Conservation (phyloP, 495 filamentous ascomycete genomes). For the Saxispiralis lemnorum region DNA sequence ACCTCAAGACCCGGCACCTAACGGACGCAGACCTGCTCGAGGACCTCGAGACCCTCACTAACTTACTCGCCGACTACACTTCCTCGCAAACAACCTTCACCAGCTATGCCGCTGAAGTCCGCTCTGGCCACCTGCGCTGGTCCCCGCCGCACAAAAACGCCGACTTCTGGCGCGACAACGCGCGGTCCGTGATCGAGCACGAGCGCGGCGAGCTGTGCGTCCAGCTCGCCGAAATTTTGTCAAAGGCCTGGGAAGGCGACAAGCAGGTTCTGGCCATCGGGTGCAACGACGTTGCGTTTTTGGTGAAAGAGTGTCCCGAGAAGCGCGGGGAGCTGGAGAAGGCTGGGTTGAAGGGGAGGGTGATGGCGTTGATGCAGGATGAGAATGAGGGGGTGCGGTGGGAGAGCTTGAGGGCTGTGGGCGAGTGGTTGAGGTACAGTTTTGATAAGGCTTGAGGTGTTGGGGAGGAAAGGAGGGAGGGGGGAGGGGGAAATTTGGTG, state of each 20-base stretch:
- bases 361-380: conserved; percentile 94
- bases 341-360: conserved; percentile 70
- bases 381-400: conserved; percentile 78
- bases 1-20: conserved; percentile 64
- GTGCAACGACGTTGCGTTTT: conserved; percentile 77
- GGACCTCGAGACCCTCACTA: conserved; percentile 56
- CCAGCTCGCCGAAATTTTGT: conserved; percentile 74
- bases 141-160: conserved; percentile 82
- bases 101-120: conserved; percentile 79
- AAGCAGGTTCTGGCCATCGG: conserved; percentile 92
- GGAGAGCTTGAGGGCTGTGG: conserved; percentile 86
- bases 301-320: conserved; percentile 85
- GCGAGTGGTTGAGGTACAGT: conserved; percentile 79
- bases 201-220: conserved; percentile 60
- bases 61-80: conserved; percentile 80
- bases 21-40: conserved; percentile 79
- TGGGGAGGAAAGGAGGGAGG: too few species aligned
- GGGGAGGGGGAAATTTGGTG: too few species aligned
- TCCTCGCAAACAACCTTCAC: conserved; percentile 95
- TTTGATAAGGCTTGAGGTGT: conserved; percentile 9
- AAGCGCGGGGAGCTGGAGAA: conserved; percentile 68
- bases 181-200: conserved; percentile 76
- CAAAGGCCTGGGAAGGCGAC: conserved; percentile 73
- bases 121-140: conserved; percentile 82
- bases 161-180: conserved; percentile 88